These are phyloP conservation scores for Eucalyptus pumila DNA, from an alignment of 345 rosid genomes.

Conservation along the genomic window DNA sequence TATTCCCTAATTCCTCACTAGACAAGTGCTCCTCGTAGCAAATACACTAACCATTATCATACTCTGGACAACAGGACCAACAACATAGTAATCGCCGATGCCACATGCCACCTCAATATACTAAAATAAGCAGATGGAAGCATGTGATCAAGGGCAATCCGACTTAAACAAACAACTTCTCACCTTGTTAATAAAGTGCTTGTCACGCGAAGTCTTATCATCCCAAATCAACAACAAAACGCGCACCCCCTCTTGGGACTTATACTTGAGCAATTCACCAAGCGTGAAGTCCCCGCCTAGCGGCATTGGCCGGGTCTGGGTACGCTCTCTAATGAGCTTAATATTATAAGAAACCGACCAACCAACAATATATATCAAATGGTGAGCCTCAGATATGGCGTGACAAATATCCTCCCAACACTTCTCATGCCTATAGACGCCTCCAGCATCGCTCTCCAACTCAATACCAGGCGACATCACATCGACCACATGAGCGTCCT, in stretches of 20 bases:
- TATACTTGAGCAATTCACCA: conserved; percentile 85
- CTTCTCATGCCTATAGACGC: conserved; percentile 24
- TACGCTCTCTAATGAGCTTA: conserved; percentile 70
- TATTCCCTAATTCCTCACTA: background rate
- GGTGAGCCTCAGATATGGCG: conserved; percentile 90
- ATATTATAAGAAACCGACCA: conserved; percentile 88
- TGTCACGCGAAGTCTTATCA: conserved; percentile 80
- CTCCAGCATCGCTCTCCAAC: conserved; percentile 21
- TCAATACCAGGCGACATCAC: conserved; percentile 26
- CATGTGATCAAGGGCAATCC: background rate
- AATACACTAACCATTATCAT: background rate
- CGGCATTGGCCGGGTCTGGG: conserved; percentile 48
- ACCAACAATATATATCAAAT: conserved; percentile 79
- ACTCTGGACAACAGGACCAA: background rate
- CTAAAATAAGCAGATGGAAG: background rate
- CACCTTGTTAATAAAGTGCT: conserved; percentile 48
- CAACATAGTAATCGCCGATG: background rate
- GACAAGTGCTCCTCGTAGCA: background rate
- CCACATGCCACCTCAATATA: background rate
- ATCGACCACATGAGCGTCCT: conserved; percentile 72
- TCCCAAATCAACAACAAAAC: conserved; percentile 88
- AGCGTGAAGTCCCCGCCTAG: conserved; percentile 76
- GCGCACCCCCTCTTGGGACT: conserved; percentile 85
- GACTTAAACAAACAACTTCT: background rate
- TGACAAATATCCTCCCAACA: conserved; percentile 96